These are phyloP conservation scores for Yueomyces sp. DNA, from an alignment of 805 yeast species.

Conservation along the genomic window DNA sequence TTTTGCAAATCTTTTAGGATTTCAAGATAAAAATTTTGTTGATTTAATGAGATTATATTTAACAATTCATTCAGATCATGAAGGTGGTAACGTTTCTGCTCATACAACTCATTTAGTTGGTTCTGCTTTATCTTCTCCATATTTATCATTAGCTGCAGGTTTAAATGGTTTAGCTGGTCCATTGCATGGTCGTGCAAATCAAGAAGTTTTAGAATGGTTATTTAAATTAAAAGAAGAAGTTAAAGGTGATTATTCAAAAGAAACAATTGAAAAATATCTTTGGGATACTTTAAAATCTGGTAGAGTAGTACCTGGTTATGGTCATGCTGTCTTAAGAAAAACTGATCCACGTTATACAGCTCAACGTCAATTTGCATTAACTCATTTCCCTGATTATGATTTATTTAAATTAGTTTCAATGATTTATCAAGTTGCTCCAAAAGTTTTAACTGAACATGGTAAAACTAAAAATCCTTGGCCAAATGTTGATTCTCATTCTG, in stretches of 20 bases:
- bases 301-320: conserved; percentile 82
- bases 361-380: conserved; percentile 68
- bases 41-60: conserved; percentile 72
- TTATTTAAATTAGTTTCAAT: conserved; percentile 65
- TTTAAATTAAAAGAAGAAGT: conserved; percentile 46
- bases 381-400: conserved; percentile 67
- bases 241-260: conserved; percentile 54
- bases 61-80: conserved; percentile 78
- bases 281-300: conserved; percentile 73
- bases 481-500: conserved; percentile 80
- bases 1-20: conserved; percentile 44
- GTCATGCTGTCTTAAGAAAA: conserved; percentile 79
- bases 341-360: conserved; percentile 83
- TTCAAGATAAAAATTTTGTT: conserved; percentile 53
- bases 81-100: conserved; percentile 83
- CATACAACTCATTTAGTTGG: conserved; percentile 81
- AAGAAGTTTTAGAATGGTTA: conserved; percentile 76
- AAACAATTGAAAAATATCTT: conserved; percentile 58
- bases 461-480: conserved; percentile 93
- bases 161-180: conserved; percentile 81
- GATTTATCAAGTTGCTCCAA: conserved; percentile 75
- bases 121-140: conserved; percentile 70
- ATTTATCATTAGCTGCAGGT: conserved; percentile 69
- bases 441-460: conserved; percentile 68
- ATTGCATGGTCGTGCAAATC: conserved; percentile 78